Percentiles rank a stretch among this genome's conserved stretches.
These are phyloP conservation scores for Colletotrichum scovillei DNA, from an alignment of 2,329 filamentous ascomycete genomes.

Conservation along the genomic window DNA sequence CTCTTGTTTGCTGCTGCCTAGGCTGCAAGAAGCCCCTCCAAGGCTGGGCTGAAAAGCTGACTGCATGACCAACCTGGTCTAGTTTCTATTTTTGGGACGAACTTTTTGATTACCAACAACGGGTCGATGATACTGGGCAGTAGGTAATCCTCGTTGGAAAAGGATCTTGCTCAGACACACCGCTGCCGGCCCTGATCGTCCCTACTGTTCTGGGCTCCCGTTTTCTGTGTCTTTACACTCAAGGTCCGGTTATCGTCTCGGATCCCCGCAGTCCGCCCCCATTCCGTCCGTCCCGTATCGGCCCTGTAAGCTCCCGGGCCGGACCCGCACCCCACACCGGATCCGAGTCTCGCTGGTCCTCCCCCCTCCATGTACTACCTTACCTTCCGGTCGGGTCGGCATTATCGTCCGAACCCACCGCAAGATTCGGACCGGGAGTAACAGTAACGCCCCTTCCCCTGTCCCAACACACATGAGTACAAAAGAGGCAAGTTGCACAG, in stretches of 20 bases:
- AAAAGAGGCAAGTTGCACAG: background rate
- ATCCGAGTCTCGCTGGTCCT: background rate
- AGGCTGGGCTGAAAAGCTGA: background rate
- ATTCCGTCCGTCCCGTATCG: background rate
- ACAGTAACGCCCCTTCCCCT: background rate
- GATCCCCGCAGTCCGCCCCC: background rate
- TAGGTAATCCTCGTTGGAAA: too few relatives aligned
- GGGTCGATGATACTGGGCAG: background rate
- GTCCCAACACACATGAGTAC: background rate
- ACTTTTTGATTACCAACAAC: background rate
- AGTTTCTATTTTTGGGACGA: constrained; percentile 5
- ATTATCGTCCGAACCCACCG: background rate
- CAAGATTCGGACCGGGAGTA: background rate
- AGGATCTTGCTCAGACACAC: too few relatives aligned
- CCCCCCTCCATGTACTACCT: background rate
- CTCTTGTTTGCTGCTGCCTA: background rate
- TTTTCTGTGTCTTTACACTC: background rate
- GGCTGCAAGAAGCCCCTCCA: background rate
- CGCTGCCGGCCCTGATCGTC: background rate
- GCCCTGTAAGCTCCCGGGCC: background rate
- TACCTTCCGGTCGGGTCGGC: background rate
- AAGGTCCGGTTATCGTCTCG: background rate
- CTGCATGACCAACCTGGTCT: background rate
- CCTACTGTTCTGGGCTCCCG: background rate
- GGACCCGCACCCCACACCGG: background rate